Evolutionary conservation across 805 yeast genomes (phyloP).

Genomic region (Pichia scutulata): DNA sequence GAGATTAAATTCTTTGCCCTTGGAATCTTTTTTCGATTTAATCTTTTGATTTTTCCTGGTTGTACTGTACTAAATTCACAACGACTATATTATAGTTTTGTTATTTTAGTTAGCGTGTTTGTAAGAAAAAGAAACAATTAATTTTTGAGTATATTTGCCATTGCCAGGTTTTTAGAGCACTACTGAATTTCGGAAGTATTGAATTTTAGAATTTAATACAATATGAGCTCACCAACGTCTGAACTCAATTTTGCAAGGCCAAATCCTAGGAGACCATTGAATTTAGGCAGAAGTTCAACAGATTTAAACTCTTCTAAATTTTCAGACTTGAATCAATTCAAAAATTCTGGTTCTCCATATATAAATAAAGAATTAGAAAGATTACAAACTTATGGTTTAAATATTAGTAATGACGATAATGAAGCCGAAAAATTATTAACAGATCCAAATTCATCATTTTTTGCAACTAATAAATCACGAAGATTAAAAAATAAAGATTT

Average conservation of each 20-base stretch:
- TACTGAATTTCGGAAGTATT: background rate
- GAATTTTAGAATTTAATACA: background rate
- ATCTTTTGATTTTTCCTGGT: background rate
- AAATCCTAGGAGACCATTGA: constrained; percentile 5
- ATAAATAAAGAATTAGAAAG: constrained; percentile 16
- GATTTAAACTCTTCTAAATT: constrained; percentile 2
- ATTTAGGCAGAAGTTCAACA: background rate
- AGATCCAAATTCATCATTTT: constrained; percentile 20
- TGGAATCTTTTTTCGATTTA: background rate
- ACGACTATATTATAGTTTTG: background rate
- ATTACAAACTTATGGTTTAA: constrained; percentile 36
- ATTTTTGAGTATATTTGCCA: background rate
- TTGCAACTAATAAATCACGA: constrained; percentile 16
- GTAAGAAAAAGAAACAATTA: background rate
- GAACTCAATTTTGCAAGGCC: constrained; percentile 9
- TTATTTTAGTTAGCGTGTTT: background rate
- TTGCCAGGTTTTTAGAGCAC: background rate
- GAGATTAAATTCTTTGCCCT: background rate
- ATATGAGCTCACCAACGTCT: constrained; percentile 14
- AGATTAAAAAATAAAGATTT: constrained; percentile 19
- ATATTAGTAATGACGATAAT: constrained; percentile 46
- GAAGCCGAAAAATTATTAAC: constrained; percentile 20
- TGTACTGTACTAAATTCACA: no score
- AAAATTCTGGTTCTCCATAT: constrained; percentile 2
- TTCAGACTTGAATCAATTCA: background rate